phyloP scores from a whole-genome alignment of 768 basidiomycete species.

The Kwoniella pini region DNA sequence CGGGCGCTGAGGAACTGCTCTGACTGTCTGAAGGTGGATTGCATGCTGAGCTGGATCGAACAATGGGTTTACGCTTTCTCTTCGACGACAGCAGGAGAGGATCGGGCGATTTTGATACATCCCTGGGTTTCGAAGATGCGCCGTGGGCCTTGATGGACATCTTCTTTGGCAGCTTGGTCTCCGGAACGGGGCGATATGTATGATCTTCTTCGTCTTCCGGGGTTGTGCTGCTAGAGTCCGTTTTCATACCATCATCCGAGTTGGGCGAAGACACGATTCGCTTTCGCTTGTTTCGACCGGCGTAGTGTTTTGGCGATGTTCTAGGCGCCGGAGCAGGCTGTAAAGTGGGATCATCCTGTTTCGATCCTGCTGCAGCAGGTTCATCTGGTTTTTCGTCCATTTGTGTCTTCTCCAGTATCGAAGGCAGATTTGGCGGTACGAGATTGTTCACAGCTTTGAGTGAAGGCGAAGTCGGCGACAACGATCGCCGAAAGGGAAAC shows the following conservation, averaged over 20 bases:
- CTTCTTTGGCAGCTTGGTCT: neutral
- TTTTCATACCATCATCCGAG: neutral
- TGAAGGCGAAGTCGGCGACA: neutral
- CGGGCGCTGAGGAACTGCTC: slow-evolving; percentile 15
- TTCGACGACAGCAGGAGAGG: neutral
- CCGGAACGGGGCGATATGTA: neutral
- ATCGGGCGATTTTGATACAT: neutral
- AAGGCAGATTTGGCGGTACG: neutral
- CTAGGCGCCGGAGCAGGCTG: neutral
- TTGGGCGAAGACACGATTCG: neutral
- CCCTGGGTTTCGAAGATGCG: neutral
- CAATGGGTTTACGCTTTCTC: slow-evolving; percentile 1
- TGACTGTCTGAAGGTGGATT: neutral
- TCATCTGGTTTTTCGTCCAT: too few species aligned
- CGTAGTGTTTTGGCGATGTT: neutral
- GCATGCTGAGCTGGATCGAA: neutral
- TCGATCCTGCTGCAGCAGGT: too few species aligned
- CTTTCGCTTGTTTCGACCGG: neutral
- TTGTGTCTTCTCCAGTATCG: neutral
- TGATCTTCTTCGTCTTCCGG: slow-evolving; percentile 11
- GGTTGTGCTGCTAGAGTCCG: slow-evolving; percentile 2
- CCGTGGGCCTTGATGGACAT: neutral
- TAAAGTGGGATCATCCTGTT: neutral
- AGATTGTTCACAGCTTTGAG: neutral
- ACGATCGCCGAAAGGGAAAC: neutral